These are phyloP conservation scores for Sicyos edulis DNA, from an alignment of 306 rosid genomes.

Conservation along the genomic window DNA sequence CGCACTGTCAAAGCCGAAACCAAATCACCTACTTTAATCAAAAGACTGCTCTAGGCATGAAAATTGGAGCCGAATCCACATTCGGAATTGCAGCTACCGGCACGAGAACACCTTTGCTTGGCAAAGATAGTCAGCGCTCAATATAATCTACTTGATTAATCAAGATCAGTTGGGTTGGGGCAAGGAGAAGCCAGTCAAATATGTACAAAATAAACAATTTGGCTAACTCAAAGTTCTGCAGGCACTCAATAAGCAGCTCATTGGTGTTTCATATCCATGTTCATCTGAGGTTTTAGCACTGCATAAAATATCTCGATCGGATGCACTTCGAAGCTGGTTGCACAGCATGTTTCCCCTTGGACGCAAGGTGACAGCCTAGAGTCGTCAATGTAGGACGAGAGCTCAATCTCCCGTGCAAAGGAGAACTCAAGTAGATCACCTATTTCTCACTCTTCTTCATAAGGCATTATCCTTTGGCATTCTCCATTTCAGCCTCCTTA, in stretches of 20 bases:
- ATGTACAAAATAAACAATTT: constrained; percentile 14
- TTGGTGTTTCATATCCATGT: constrained; percentile 15
- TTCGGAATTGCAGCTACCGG: constrained; percentile 17
- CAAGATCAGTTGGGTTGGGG: constrained; percentile 10
- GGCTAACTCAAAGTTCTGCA: constrained; percentile 15
- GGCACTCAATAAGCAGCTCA: not conserved
- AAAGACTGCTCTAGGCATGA: constrained; percentile 9
- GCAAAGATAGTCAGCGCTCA: constrained; percentile 9
- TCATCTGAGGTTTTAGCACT: not conserved
- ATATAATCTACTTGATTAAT: not conserved
- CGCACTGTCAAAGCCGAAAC: constrained; percentile 22
- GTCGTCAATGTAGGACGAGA: constrained; percentile 32
- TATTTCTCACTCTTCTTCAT: constrained; percentile 48
- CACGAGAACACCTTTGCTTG: constrained; percentile 12
- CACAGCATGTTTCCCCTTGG: constrained; percentile 7
- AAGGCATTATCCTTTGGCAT: constrained; percentile 62
- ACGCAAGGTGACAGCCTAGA: constrained; percentile 23
- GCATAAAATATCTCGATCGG: constrained; percentile 21
- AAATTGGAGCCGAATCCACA: constrained; percentile 13
- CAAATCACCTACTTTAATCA: constrained; percentile 15
- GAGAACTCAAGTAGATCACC: constrained; percentile 33
- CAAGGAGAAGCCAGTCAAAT: constrained; percentile 9
- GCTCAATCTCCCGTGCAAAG: constrained; percentile 32
- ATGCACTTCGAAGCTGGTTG: constrained; percentile 23
- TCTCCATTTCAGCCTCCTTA: constrained; percentile 92